Evolutionary conservation across 1,284 basidiomycete species (phyloP), one percentile per base, ranked within the genome.

Genomic region (Rhodotorula glutinis): DNA sequence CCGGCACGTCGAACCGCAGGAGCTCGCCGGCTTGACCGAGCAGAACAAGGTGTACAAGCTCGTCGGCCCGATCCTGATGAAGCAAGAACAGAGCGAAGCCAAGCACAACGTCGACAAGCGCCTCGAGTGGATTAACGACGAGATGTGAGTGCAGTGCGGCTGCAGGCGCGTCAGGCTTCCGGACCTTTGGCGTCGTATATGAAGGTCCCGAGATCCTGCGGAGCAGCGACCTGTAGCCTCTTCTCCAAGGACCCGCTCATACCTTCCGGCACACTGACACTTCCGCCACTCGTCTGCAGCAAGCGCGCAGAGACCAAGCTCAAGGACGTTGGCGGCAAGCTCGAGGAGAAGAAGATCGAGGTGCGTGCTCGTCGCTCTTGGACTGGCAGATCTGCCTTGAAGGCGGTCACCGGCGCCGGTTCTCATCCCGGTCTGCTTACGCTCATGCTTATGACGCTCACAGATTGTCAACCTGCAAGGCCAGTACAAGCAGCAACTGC

Each of bases 21-120:
- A 97, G 80, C 93, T 98, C 76, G 80, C 81, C n/a, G 80, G 82
- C 33, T 80, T 97, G 63, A 88, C 87, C 57, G 80, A 86, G 2
- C 85, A 87, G 71, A 96, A 94, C 76, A 85, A 84, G 13, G 85
- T 98, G 13, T 98, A 88, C 83, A 98, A 98, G 81, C 85, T 92
- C 55, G 85, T 96, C 54, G 96, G 95, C 0, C 91, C 92, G 2
- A 89, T 93, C 2, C 84, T 98, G 29, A 86, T 98, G 11, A 87
- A 89, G 75, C 95, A 98, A 79, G 94, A 97, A 72, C 87, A 88
- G 74, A 79, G 79, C 9, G 96, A 98, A 74, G 95, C 95, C 16
- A 90, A 89, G 77, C 82, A 81, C 65, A 97, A 95, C 76, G 91
- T 98, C 41, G 87, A 92, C 71, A 97, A 91, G 66, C 86, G 95